Conservation (phyloP, 768 basidiomycete genomes). For the Podaxis rugospora region DNA sequence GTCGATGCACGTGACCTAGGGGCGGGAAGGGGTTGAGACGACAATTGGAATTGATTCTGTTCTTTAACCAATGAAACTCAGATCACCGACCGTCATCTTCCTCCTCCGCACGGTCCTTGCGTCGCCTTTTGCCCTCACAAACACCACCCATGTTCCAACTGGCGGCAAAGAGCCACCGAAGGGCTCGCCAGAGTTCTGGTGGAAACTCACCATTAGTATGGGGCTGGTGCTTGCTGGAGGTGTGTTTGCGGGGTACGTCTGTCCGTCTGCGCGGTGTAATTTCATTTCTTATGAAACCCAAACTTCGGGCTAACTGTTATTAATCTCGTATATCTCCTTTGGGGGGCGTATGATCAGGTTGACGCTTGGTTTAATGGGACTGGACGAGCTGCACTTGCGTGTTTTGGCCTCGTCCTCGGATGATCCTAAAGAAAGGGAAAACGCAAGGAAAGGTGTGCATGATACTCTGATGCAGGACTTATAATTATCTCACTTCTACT, state of each 20-base stretch:
- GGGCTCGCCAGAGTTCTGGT: constrained; percentile 69
- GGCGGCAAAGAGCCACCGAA: not conserved
- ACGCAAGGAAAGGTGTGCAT: constrained; percentile 62
- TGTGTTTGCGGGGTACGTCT: constrained; percentile 82
- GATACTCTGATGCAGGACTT: not conserved
- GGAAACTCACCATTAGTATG: constrained; percentile 62
- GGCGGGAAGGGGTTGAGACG: not conserved
- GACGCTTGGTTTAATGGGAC: constrained; percentile 90
- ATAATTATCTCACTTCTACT: not conserved
- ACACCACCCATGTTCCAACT: constrained; percentile 1
- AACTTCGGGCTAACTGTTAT: not conserved
- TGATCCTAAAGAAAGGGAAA: constrained; percentile 57
- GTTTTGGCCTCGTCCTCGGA: constrained; percentile 82
- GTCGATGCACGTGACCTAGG: not conserved
- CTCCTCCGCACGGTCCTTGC: constrained; percentile 22
- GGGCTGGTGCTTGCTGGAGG: constrained; percentile 80
- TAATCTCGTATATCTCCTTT: not conserved
- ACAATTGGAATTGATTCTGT: not conserved
- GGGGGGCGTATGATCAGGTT: constrained; percentile 40
- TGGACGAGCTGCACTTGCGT: constrained; percentile 86
- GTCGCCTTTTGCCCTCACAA: constrained; percentile 16
- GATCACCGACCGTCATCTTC: constrained; percentile 19
- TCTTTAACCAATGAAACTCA: constrained; percentile 15
- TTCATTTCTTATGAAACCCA: not conserved
- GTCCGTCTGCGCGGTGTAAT: not conserved